These are phyloP conservation scores for Lindgomyces ingoldianus DNA, from an alignment of 495 filamentous ascomycete genomes.

Conservation along the genomic window DNA sequence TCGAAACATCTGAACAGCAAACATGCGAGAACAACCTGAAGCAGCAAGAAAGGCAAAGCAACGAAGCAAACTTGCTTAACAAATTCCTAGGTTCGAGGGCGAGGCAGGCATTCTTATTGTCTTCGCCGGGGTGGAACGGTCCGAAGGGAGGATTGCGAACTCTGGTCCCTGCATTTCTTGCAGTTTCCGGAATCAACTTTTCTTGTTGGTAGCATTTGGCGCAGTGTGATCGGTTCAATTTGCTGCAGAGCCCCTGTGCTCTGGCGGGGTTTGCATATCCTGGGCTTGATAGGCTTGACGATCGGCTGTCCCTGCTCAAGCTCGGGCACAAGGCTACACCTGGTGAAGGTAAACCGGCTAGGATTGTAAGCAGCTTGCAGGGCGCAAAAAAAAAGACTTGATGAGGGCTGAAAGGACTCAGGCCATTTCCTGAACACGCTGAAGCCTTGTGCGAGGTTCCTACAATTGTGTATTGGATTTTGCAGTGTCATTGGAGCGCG, in stretches of 20 bases:
- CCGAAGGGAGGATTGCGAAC: background rate
- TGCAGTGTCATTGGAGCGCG: too few species aligned
- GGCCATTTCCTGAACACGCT: background rate
- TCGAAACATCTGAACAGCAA: constrained; percentile 8
- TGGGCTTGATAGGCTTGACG: background rate
- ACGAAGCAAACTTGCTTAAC: background rate
- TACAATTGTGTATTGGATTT: too few species aligned
- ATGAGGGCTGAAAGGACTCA: background rate
- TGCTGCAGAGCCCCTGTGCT: background rate
- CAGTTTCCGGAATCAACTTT: background rate
- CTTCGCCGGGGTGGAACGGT: background rate
- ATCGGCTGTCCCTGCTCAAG: background rate
- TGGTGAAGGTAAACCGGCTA: background rate
- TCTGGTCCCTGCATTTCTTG: background rate
- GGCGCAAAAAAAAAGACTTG: background rate
- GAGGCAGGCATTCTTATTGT: background rate
- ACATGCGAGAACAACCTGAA: background rate
- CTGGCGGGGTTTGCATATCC: background rate
- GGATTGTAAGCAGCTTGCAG: too few species aligned
- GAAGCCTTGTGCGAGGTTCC: too few species aligned
- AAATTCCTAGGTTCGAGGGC: background rate
- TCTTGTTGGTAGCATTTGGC: background rate
- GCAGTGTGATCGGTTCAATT: background rate
- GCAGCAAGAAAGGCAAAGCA: background rate
- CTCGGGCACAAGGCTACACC: background rate